Evolutionary conservation across 441 rosid genomes (phyloP).

Genomic region (Corymbia citriodora): DNA sequence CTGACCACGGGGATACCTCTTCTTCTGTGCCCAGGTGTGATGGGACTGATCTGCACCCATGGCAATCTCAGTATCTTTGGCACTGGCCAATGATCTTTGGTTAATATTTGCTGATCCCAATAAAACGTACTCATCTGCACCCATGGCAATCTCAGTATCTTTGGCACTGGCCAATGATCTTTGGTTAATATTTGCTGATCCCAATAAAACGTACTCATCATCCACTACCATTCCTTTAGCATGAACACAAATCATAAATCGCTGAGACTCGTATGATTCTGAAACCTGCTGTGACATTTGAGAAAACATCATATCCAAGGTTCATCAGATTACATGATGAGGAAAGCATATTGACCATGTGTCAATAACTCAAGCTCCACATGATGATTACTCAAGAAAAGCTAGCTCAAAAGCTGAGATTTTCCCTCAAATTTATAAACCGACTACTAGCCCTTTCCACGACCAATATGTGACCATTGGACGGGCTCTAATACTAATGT

Average conservation of each 20-base stretch:
- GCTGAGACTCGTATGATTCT: slow-evolving; percentile 36
- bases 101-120: slow-evolving; percentile 94
- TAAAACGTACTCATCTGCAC: slow-evolving; percentile 84
- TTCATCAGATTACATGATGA: not conserved
- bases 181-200: slow-evolving; percentile 97
- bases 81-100: slow-evolving; percentile 98
- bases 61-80: slow-evolving; percentile 90
- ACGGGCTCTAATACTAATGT: too few relatives aligned
- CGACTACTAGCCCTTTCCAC: too few relatives aligned
- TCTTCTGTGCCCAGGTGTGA: slow-evolving; percentile 60
- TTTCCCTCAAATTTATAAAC: too few relatives aligned
- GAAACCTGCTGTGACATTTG: slow-evolving; percentile 39
- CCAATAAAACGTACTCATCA: slow-evolving; percentile 81
- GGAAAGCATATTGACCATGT: not conserved
- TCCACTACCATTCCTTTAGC: slow-evolving; percentile 95
- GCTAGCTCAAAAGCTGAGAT: too few relatives aligned
- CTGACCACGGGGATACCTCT: slow-evolving; percentile 68
- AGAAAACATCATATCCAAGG: not conserved
- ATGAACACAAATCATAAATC: slow-evolving; percentile 92
- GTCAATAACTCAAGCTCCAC: not conserved
- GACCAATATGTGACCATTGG: too few relatives aligned
- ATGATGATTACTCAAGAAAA: not conserved
- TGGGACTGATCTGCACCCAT: slow-evolving; percentile 91
- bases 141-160: slow-evolving; percentile 95
- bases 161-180: slow-evolving; percentile 97